phyloP scores from a whole-genome alignment of 257 asterid species.

The Solanum verrucosum region DNA sequence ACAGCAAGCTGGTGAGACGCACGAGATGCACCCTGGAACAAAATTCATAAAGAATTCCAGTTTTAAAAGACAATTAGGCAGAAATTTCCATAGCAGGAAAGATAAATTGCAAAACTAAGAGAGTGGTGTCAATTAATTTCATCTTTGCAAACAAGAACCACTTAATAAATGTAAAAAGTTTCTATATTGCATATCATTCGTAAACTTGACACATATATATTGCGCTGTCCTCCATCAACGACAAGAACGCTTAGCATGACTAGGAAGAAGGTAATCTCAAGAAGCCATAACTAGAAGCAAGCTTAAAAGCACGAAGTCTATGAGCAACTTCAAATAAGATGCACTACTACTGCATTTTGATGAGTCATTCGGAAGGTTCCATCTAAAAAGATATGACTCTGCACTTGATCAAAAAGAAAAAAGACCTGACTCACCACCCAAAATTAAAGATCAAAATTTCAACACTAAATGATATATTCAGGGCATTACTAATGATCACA shows the following conservation, averaged over 20 bases:
- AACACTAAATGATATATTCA: neutral
- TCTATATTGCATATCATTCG: neutral
- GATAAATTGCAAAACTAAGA: neutral
- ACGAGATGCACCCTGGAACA: slow-evolving; percentile 44
- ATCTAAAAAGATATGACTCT: neutral
- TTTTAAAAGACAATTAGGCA: neutral
- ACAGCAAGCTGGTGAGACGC: slow-evolving; percentile 62
- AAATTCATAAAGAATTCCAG: slow-evolving; percentile 6
- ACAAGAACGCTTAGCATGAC: neutral
- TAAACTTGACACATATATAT: neutral
- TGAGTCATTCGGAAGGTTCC: neutral
- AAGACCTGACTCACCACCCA: neutral
- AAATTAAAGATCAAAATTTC: neutral
- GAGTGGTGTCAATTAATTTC: neutral
- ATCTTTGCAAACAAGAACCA: neutral
- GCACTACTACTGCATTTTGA: neutral
- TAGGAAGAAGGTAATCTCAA: neutral
- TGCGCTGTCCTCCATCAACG: neutral
- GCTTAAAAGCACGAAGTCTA: neutral
- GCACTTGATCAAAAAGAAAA: neutral
- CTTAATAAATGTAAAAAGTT: neutral
- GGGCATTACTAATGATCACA: neutral
- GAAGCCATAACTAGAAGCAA: neutral
- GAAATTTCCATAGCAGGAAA: neutral
- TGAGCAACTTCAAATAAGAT: neutral